Conservation (phyloP, 495 filamentous ascomycete genomes). For the Podospora didyma region DNA sequence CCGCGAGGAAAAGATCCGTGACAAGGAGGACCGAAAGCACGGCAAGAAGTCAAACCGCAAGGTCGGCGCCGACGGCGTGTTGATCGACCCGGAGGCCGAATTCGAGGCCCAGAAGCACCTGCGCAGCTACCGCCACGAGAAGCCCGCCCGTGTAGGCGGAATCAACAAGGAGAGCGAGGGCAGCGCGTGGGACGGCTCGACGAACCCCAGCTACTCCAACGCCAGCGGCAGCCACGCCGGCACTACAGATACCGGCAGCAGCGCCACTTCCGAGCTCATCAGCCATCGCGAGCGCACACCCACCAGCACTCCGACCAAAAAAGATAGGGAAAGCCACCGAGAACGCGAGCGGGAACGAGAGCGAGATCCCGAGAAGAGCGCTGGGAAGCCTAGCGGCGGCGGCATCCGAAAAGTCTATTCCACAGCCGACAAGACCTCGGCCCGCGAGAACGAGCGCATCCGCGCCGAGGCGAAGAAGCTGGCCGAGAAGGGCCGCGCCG, state of each 20-base stretch:
- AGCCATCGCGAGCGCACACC: conserved; percentile 48
- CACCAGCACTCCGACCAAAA: conserved; percentile 49
- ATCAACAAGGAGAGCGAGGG: conserved; percentile 75
- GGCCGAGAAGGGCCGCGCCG: conserved; percentile 36
- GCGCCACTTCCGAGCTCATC: conserved; percentile 52
- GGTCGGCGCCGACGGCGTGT: conserved; percentile 39
- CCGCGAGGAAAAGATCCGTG: conserved; percentile 38
- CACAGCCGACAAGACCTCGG: conserved; percentile 41
- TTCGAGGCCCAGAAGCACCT: conserved; percentile 57
- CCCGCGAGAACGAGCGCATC: conserved; percentile 42
- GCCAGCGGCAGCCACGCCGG: conserved; percentile 22
- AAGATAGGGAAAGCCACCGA: conserved; percentile 29
- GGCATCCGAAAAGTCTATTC: conserved; percentile 56
- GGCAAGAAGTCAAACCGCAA: conserved; percentile 35
- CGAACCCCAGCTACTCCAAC: conserved; percentile 46
- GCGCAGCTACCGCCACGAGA: conserved; percentile 77
- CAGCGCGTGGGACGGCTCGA: conserved; percentile 62
- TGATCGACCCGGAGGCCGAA: conserved; percentile 59
- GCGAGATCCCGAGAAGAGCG: conserved; percentile 27
- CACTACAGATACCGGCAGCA: conserved; percentile 51
- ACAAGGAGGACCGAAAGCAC: conserved; percentile 42
- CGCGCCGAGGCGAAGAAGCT: conserved; percentile 45
- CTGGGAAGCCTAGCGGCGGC: conserved; percentile 26
- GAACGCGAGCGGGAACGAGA: no score
- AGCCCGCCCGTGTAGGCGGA: conserved; percentile 77